These are phyloP conservation scores for Hypoxylon subgilvum DNA, from an alignment of 495 filamentous ascomycete genomes.

Conservation along the genomic window DNA sequence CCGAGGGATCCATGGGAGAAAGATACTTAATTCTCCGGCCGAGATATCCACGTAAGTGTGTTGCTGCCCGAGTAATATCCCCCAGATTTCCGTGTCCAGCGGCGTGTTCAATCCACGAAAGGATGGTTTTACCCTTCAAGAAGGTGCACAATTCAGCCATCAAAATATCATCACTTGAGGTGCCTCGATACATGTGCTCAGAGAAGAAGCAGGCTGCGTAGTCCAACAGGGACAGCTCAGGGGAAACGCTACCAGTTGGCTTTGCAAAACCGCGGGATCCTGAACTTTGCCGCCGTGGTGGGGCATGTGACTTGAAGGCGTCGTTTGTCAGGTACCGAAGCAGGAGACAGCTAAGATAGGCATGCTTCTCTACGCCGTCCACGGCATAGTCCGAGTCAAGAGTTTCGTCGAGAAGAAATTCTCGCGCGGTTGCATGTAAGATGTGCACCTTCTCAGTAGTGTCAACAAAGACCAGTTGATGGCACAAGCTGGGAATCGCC, in stretches of 20 bases:
- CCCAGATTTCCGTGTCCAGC: constrained; percentile 29
- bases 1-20: constrained; percentile 29
- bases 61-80: constrained; percentile 29
- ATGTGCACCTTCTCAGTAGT: constrained; percentile 30
- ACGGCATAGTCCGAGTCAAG: constrained; percentile 22
- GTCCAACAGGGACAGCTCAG: constrained; percentile 26
- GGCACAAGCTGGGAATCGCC: constrained; percentile 38
- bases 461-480: constrained; percentile 42
- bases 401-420: constrained; percentile 37
- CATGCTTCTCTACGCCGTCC: constrained; percentile 25
- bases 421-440: constrained; percentile 44
- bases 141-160: constrained; percentile 30
- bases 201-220: constrained; percentile 41
- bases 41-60: constrained; percentile 41
- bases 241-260: background rate
- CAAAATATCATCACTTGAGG: constrained; percentile 20
- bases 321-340: constrained; percentile 31
- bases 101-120: constrained; percentile 43
- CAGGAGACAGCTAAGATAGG: constrained; percentile 24
- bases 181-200: constrained; percentile 34
- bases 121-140: constrained; percentile 26
- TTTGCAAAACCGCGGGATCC: constrained; percentile 10
- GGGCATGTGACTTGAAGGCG: constrained; percentile 15
- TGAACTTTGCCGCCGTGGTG: background rate
- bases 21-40: constrained; percentile 30